Percentiles rank a stretch among this genome's conserved stretches.
These are phyloP conservation scores for Rhododendron vialii DNA, from an alignment of 148 eudicot genomes.

Conservation along the genomic window DNA sequence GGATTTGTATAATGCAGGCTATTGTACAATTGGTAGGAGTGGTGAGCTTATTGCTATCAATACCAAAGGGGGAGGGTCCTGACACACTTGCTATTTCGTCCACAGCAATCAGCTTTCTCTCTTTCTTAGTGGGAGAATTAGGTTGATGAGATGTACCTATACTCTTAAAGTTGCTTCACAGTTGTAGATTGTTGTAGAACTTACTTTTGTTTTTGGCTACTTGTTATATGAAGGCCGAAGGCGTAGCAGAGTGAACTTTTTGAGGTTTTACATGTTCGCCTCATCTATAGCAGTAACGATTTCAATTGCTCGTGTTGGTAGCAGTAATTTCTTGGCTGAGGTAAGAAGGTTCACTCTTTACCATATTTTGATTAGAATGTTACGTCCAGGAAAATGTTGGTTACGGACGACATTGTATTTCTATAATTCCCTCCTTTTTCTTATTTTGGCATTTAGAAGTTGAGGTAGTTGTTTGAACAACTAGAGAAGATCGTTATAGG, in stretches of 20 bases:
- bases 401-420: neutral
- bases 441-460: neutral
- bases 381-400: neutral
- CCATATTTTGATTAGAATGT: neutral
- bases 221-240: constrained; percentile 48
- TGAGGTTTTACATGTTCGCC: constrained; percentile 51
- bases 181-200: neutral
- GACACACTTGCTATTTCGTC: constrained; percentile 31
- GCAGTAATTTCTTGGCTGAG: constrained; percentile 32
- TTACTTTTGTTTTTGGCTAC: constrained; percentile 6
- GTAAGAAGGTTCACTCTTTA: constrained; percentile 17
- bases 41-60: constrained; percentile 25
- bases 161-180: neutral
- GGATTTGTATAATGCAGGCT: constrained; percentile 26
- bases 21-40: constrained; percentile 28
- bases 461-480: neutral
- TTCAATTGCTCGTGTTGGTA: constrained; percentile 26
- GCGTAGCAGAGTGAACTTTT: constrained; percentile 43
- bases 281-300: constrained; percentile 36
- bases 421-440: neutral
- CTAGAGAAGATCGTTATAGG: neutral
- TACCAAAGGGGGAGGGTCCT: constrained; percentile 28
- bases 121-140: constrained; percentile 49
- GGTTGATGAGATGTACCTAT: constrained; percentile 24
- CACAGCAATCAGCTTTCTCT: constrained; percentile 25